Evolutionary conservation across 2,329 filamentous ascomycete species (phyloP).

Genomic region (Colletotrichum chlorophyti): DNA sequence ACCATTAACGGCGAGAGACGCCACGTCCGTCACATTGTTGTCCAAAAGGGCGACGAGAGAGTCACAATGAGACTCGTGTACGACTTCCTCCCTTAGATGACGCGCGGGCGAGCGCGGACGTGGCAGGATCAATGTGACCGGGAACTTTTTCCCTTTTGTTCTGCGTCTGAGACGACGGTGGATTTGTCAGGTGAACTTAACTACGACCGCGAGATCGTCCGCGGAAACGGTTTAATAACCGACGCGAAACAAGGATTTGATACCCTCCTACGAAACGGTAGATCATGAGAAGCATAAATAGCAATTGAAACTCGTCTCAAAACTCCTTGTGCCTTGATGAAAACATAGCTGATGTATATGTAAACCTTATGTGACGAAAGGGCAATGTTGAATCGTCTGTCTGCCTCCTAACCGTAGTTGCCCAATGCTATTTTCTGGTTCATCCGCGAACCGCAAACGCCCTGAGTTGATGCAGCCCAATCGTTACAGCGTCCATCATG

Average conservation of each 20-base stretch:
- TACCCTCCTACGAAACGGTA: slow-evolving; percentile 3
- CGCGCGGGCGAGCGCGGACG: no score
- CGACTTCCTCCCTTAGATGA: slow-evolving; percentile 48
- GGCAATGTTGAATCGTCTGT: slow-evolving; percentile 39
- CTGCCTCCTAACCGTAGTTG: not conserved
- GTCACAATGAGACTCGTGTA: slow-evolving; percentile 62
- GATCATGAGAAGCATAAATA: slow-evolving; percentile 13
- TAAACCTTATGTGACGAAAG: not conserved
- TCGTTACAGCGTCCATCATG: no score
- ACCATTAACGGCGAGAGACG: slow-evolving; percentile 56
- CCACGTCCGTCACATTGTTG: slow-evolving; percentile 60
- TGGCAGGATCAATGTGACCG: no score
- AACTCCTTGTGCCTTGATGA: not conserved
- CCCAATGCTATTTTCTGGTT: slow-evolving; percentile 9
- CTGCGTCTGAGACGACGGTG: no score
- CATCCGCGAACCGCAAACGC: slow-evolving; percentile 21
- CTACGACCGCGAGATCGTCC: no score
- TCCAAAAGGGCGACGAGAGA: slow-evolving; percentile 57
- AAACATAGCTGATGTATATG: not conserved
- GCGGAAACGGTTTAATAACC: not conserved
- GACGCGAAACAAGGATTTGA: not conserved
- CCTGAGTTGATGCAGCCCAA: slow-evolving; percentile 27
- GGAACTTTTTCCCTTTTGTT: no score
- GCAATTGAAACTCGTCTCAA: not conserved
- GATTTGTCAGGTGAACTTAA: no score